Evolutionary conservation across 352 stramenopile species (phyloP), one percentile per base, ranked within the genome.

Genomic region (Pythium folliculosum): DNA sequence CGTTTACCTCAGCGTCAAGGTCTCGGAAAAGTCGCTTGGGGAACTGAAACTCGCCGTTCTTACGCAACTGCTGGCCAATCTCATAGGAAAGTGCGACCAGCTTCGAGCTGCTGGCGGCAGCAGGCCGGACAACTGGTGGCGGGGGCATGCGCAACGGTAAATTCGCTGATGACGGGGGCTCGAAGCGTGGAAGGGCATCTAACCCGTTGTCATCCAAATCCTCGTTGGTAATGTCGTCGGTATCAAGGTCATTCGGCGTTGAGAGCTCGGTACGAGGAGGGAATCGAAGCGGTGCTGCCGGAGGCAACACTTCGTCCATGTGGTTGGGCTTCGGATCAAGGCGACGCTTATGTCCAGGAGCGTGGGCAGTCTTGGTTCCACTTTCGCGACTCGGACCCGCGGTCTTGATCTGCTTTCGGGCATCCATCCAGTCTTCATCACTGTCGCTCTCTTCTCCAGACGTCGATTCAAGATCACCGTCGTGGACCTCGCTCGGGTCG

Each of bases 31-130:
- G 49, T 25, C 55, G 69, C 44, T 70, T 72, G 4, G 71, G 74
- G 55, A 81, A 81, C 59, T 77, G 68, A 53, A 81, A 81, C 43
- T 71, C 65, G 32, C 71, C 74, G n/a, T 65, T 55, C 2, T 69
- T 68, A n/a, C 69, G 62, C 14, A 81, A 14, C 13, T 75, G 52
- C 5, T 65, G 37, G 14, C 63, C 71, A 38, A 81, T 78, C 38
- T 78, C 71, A 7, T 53, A 43, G 0, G 71, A 75, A n/a, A 81
- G 50, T 3, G 61, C 65, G 3, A 63, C 21, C 13, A 60, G 54
- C 37, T 72, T 71, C 30, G 43, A 67, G 63, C 25, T 68, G 30
- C 23, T 60, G 5, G 43, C 3, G 7, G 67, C 9, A 5, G 19
- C 8, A 21, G 47, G 23, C 0, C 17, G 58, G 27, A 32, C 38